Evolutionary conservation across 331 rosid genomes (phyloP), one percentile per base, ranked within the genome.

Genomic region (Spiraea crenata): DNA sequence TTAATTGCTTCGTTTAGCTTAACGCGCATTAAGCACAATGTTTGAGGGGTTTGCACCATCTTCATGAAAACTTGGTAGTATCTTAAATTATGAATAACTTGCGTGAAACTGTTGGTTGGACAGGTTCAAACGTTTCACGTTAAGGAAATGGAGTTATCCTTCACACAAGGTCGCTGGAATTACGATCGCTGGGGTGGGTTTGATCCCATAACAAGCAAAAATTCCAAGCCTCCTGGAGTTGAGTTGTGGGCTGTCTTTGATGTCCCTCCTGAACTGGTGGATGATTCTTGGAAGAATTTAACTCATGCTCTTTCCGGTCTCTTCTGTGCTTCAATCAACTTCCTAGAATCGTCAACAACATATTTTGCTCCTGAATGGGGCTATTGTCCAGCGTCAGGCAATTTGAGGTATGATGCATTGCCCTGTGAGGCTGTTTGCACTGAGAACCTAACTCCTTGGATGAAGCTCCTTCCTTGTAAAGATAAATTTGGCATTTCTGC

Each of bases 341-440:
- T 93, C 88, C 85, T 93, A 62, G 99, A 93, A 82, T 89, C 92
- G 38, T 87, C 96, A 37, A 83, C 90, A 35, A 16, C 92, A 64
- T 93, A 89, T 76, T 85, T 89, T 77, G 82, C 92, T 66, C 96
- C 97, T 61, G 71, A 89, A 73, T 91, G 90, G 95, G 77, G 80
- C 63, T 86, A 81, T 75, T 87, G 69, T 39, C 79, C 83, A 44
- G 85, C 82, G 20, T 78, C 88, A 42, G 96, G 93, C 35, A 73
- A 82, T 78, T 70, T 91, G 80, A 87, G 92, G 74, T 91, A 93
- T 76, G 97, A 96, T 52, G 77, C 96, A 46, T 71, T 93, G 76
- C 99, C 99, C 17, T 90, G 95, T 46, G 96, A 93, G 80, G 97
- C 99, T 84, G 91, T 93, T 85, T n/a, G n/a, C n/a, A n/a, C n/a